phyloP scores from a whole-genome alignment of 148 eudicot species.

The Heliamphora exappendiculata region DNA sequence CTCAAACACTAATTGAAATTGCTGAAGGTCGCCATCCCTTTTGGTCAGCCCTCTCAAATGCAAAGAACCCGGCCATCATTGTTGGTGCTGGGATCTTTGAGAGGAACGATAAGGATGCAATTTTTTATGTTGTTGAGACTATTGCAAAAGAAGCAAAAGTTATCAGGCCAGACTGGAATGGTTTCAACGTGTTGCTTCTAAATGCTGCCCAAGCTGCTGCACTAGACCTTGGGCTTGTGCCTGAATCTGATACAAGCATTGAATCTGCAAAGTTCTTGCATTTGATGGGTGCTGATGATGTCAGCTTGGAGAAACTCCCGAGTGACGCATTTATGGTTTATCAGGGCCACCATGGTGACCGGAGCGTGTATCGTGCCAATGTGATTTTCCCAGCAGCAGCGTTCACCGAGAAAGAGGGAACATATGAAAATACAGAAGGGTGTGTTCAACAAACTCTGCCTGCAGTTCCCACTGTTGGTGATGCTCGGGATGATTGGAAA shows the following conservation, averaged over 20 bases:
- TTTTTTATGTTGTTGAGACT: conserved; percentile 54
- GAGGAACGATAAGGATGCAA: conserved; percentile 78
- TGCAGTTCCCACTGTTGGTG: conserved; percentile 95
- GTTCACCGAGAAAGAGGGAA: conserved; percentile 86
- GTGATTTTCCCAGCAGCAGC: conserved; percentile 89
- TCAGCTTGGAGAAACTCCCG: conserved; percentile 59
- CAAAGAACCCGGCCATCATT: conserved; percentile 81
- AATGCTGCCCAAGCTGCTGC: conserved; percentile 98
- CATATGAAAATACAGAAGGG: conserved; percentile 84
- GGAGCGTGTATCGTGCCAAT: conserved; percentile 82
- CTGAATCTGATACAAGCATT: conserved; percentile 64
- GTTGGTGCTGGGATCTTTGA: conserved; percentile 84
- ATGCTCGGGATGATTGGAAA: conserved; percentile 97
- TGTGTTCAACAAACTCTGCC: conserved; percentile 76
- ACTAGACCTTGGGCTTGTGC: conserved; percentile 80
- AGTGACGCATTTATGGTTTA: conserved; percentile 87
- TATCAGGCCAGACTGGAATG: conserved; percentile 84
- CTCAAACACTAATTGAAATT: conserved; percentile 62
- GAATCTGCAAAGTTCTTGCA: conserved; percentile 80
- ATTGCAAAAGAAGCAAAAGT: conserved; percentile 59
- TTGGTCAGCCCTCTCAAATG: conserved; percentile 46
- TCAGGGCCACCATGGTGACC: conserved; percentile 98
- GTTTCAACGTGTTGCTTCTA: conserved; percentile 70
- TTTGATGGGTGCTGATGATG: conserved; percentile 96
- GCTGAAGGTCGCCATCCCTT: conserved; percentile 79